phyloP scores from a whole-genome alignment of 768 basidiomycete species.

The Tylopilus sp. region DNA sequence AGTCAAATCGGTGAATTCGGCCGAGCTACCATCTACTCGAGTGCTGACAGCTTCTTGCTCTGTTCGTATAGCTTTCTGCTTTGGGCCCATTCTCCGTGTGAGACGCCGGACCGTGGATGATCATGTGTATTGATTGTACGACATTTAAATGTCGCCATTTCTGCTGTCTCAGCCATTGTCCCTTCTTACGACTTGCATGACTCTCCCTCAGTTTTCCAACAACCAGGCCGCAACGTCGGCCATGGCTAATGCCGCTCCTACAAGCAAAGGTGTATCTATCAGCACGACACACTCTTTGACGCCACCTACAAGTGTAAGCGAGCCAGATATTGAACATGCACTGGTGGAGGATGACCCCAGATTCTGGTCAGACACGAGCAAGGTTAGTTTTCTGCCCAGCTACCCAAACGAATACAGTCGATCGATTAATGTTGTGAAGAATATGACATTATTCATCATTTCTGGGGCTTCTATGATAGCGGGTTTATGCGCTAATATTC shows the following conservation, averaged over 20 bases:
- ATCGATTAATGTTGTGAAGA: slow-evolving; percentile 11
- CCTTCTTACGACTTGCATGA: neutral
- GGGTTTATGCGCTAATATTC: slow-evolving; percentile 26
- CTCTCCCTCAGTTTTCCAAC: slow-evolving; percentile 6
- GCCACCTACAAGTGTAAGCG: neutral
- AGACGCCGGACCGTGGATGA: neutral
- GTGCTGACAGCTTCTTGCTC: neutral
- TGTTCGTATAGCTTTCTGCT: neutral
- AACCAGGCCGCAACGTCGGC: neutral
- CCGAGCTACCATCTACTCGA: neutral
- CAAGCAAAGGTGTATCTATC: neutral
- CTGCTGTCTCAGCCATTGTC: neutral
- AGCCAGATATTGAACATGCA: slow-evolving; percentile 37
- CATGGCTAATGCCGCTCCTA: neutral
- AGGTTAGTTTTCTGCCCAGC: slow-evolving; percentile 36
- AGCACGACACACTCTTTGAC: neutral
- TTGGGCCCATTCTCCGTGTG: neutral
- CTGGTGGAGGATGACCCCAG: slow-evolving; percentile 61
- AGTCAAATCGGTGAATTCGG: slow-evolving; percentile 7
- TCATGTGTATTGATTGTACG: neutral
- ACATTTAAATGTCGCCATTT: slow-evolving; percentile 5
- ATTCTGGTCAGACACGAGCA: slow-evolving; percentile 52
- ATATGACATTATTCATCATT: slow-evolving; percentile 19
- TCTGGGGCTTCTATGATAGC: slow-evolving; percentile 30
- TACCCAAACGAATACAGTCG: neutral